Percentiles rank a stretch among this genome's conserved stretches.
Conservation (phyloP, 148 eudicot genomes). For the Chenopodium album region DNA sequence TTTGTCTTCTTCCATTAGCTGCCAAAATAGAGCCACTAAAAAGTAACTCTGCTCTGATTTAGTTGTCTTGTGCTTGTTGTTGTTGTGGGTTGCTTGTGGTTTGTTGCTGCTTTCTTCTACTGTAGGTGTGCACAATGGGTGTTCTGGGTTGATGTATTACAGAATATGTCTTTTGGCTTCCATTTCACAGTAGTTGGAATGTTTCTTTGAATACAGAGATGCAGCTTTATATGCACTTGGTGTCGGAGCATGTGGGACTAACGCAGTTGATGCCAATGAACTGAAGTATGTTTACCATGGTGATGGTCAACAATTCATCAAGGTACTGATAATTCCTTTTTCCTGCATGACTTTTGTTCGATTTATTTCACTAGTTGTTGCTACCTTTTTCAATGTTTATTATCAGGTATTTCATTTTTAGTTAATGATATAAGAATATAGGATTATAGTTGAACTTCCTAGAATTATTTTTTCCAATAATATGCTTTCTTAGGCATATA, state of each 20-base stretch:
- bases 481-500: neutral
- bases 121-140: too few species aligned
- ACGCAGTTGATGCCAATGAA: constrained; percentile 73
- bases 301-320: constrained; percentile 73
- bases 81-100: too few species aligned
- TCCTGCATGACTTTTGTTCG: neutral
- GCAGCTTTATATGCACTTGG: constrained; percentile 89
- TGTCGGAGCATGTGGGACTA: constrained; percentile 79
- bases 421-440: neutral
- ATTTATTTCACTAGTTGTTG: neutral
- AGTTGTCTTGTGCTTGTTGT: too few species aligned
- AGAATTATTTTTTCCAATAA: neutral
- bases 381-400: neutral
- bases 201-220: constrained; percentile 52
- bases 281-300: constrained; percentile 86
- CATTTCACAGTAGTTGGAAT: neutral
- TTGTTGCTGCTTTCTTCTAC: too few species aligned
- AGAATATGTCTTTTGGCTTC: neutral
- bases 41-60: too few species aligned
- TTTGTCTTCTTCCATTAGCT: too few species aligned
- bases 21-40: too few species aligned
- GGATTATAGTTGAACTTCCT: neutral
- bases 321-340: constrained; percentile 40
- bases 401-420: neutral
- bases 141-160: too few species aligned